phyloP scores from a whole-genome alignment of 148 eudicot genomes.

The Vaccinium darrowii region DNA sequence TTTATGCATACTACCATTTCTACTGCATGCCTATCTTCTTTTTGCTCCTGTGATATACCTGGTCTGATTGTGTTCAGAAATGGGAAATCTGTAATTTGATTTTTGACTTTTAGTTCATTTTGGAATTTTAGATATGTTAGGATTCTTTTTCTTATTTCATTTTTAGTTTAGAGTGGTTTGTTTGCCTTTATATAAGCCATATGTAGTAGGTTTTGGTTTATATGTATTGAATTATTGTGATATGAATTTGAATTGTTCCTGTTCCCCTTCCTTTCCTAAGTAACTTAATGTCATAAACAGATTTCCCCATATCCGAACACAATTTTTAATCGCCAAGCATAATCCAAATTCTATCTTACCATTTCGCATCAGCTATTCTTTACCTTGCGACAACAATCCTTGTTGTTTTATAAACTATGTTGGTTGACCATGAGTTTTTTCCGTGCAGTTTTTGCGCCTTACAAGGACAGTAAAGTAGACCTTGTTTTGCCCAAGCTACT shows the following conservation, averaged over 20 bases:
- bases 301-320: background rate
- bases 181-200: background rate
- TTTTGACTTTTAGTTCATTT: background rate
- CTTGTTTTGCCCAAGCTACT: conserved; percentile 76
- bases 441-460: conserved; percentile 83
- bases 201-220: background rate
- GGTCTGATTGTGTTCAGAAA: background rate
- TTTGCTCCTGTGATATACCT: background rate
- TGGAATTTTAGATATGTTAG: background rate
- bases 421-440: conserved; percentile 2
- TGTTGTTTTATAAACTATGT: background rate
- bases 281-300: background rate
- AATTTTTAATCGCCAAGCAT: background rate
- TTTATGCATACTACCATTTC: background rate
- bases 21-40: background rate
- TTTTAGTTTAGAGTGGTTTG: background rate
- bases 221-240: background rate
- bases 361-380: background rate
- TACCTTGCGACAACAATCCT: background rate
- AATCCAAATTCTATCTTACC: background rate
- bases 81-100: background rate
- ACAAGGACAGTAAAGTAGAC: conserved; percentile 83
- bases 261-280: background rate
- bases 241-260: background rate
- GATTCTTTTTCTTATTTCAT: background rate